phyloP scores from a whole-genome alignment of 345 rosid genomes.

The Arabidopsis arenosa region DNA sequence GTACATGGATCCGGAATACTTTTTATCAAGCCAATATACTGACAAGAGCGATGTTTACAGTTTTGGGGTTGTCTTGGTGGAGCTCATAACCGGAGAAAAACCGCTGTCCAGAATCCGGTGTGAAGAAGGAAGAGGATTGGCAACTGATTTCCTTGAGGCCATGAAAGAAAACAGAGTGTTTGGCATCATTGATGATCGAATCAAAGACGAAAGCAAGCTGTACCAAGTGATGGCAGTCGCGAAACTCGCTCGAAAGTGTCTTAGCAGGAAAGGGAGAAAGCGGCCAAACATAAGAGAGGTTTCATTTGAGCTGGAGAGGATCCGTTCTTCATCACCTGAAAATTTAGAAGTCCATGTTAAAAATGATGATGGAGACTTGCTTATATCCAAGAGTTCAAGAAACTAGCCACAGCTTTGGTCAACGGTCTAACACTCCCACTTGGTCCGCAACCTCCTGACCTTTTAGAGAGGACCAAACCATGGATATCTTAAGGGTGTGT shows the following conservation, averaged over 20 bases:
- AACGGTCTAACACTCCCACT: too few relatives aligned
- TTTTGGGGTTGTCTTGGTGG: slow-evolving; percentile 77
- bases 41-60: slow-evolving; percentile 57
- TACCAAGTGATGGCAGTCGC: slow-evolving; percentile 38
- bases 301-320: slow-evolving; percentile 36
- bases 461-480: neutral
- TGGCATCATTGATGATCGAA: slow-evolving; percentile 37
- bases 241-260: slow-evolving; percentile 43
- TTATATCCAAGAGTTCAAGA: too few relatives aligned
- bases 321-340: slow-evolving; percentile 14
- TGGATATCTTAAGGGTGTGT: neutral
- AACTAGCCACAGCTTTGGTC: too few relatives aligned
- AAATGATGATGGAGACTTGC: neutral
- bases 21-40: slow-evolving; percentile 30
- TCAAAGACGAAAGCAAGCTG: neutral
- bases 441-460: too few relatives aligned
- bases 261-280: slow-evolving; percentile 41
- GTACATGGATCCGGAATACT: slow-evolving; percentile 43
- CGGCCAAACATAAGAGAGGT: slow-evolving; percentile 55
- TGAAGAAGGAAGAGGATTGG: slow-evolving; percentile 38
- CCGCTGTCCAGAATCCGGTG: slow-evolving; percentile 24
- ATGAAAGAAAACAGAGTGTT: slow-evolving; percentile 37
- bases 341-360: neutral
- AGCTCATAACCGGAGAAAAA: slow-evolving; percentile 62
- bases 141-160: slow-evolving; percentile 36